phyloP scores from a whole-genome alignment of 1,284 basidiomycete genomes.

The Rhizoctonia solani region DNA sequence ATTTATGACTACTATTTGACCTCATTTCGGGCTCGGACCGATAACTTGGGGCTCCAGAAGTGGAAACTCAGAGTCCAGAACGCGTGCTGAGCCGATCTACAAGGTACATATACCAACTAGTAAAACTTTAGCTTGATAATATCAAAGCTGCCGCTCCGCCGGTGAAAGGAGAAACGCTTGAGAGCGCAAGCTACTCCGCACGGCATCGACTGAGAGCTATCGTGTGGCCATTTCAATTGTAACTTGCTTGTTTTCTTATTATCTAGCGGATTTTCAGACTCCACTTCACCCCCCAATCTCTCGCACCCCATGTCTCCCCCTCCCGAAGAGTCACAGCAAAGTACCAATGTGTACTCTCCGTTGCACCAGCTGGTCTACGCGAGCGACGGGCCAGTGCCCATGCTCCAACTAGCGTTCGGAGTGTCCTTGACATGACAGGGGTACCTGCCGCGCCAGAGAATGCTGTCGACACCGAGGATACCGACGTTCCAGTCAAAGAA shows the following conservation, averaged over 20 bases:
- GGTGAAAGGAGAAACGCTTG: too few species aligned
- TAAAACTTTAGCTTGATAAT: too few species aligned
- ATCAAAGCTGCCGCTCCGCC: too few species aligned
- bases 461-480: slow-evolving; percentile 13
- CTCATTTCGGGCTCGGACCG: slow-evolving; percentile 21
- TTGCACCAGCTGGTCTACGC: slow-evolving; percentile 11
- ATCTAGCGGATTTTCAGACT: not conserved
- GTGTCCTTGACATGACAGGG: not conserved
- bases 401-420: not conserved
- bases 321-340: not conserved
- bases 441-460: slow-evolving; percentile 10
- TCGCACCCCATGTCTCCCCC: not conserved
- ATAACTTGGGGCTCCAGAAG: not conserved
- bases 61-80: not conserved
- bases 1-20: slow-evolving; percentile 22
- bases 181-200: too few species aligned
- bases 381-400: slow-evolving; percentile 26
- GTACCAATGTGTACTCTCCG: not conserved
- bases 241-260: too few species aligned
- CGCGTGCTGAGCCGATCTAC: too few species aligned
- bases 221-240: too few species aligned
- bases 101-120: too few species aligned
- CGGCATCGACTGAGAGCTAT: not conserved
- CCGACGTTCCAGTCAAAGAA: not conserved
- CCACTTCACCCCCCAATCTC: not conserved